phyloP scores from a whole-genome alignment of 2,329 filamentous ascomycete species.

The Hymenoscyphus occultus region DNA sequence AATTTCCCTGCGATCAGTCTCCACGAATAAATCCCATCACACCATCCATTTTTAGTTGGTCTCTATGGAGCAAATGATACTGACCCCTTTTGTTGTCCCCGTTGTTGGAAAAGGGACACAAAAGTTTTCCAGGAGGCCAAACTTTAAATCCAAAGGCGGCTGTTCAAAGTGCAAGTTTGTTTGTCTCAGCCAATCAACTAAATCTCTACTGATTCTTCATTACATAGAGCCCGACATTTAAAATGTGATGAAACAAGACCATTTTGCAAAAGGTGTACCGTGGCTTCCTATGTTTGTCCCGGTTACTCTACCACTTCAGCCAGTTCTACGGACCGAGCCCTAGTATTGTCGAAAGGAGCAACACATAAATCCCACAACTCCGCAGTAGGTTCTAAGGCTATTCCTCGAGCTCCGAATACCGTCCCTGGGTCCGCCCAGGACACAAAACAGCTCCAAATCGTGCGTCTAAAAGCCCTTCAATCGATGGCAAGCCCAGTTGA shows the following conservation, averaged over 20 bases:
- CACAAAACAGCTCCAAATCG: background rate
- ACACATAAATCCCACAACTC: background rate
- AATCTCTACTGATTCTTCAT: background rate
- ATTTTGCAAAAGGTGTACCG: background rate
- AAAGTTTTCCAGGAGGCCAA: background rate
- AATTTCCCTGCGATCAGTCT: too few species aligned
- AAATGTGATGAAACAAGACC: conserved; percentile 10
- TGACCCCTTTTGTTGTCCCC: background rate
- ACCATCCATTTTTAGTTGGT: background rate
- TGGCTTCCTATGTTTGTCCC: background rate
- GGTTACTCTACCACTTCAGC: background rate
- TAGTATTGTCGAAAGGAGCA: background rate
- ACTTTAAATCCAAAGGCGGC: conserved; percentile 2
- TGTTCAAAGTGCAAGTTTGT: conserved; percentile 6
- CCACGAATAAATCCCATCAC: background rate
- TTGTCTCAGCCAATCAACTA: background rate
- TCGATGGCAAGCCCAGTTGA: background rate
- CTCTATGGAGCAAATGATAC: conserved; percentile 7
- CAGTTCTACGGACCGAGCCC: background rate
- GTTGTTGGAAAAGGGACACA: background rate
- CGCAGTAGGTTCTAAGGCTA: background rate
- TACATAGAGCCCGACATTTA: background rate
- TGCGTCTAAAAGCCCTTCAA: background rate
- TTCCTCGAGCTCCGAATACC: background rate
- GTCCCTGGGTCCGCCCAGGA: background rate